These are phyloP conservation scores for Ensete ventricosum DNA, from an alignment of 176 grass and related monocot species.

Conservation along the genomic window DNA sequence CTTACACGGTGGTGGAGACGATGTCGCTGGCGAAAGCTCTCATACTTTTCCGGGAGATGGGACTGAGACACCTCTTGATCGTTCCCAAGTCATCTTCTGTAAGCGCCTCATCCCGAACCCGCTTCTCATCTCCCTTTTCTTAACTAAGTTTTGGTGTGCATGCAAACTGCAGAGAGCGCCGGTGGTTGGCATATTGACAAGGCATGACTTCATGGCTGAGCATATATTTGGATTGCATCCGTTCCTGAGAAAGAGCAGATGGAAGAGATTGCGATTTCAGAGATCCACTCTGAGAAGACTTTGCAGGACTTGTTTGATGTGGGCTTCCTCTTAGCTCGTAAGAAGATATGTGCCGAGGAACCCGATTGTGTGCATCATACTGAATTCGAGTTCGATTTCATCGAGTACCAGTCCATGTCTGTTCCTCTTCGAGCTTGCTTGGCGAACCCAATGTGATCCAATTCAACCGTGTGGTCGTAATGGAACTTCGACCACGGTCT, in stretches of 20 bases:
- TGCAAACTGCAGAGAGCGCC: conserved; percentile 49
- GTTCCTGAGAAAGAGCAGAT: conserved; percentile 31
- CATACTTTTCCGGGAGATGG: conserved; percentile 1
- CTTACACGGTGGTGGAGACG: conserved; percentile 6
- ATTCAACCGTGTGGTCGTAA: too few species aligned
- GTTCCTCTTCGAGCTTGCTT: too few species aligned
- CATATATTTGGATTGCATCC: conserved; percentile 79
- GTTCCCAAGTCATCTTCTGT: neutral
- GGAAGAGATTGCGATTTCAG: conserved; percentile 68
- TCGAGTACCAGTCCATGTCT: too few species aligned
- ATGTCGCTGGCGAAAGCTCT: conserved; percentile 10
- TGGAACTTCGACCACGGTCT: too few species aligned
- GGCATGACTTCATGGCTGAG: conserved; percentile 93
- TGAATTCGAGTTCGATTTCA: too few species aligned
- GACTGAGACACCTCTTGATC: neutral
- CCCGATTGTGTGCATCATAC: too few species aligned
- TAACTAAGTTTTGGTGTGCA: too few species aligned
- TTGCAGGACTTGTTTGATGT: conserved; percentile 44
- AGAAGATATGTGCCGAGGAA: too few species aligned
- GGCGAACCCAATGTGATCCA: too few species aligned
- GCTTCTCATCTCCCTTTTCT: too few species aligned
- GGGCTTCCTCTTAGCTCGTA: conserved; percentile 10
- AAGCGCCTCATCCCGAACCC: neutral
- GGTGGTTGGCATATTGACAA: conserved; percentile 78
- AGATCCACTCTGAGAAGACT: conserved; percentile 32